Percentiles rank a stretch among this genome's conserved stretches.
Evolutionary conservation across 306 rosid genomes (phyloP).

Genomic region (Cicer judaicum): DNA sequence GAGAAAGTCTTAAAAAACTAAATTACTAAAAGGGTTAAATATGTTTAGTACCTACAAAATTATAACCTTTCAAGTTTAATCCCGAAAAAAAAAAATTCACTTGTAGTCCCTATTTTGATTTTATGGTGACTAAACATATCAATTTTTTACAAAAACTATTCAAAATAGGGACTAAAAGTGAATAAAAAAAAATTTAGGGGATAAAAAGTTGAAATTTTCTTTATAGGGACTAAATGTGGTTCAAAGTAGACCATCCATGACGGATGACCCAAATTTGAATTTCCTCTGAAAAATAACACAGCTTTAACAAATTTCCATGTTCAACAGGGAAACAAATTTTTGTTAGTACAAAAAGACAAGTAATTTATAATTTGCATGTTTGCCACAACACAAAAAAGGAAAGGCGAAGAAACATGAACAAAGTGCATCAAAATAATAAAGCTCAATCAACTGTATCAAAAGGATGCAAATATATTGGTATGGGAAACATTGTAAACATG

Average conservation of each 20-base stretch:
- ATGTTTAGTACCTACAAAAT: too few relatives aligned
- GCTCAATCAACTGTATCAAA: constrained; percentile 21
- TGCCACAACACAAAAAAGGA: constrained; percentile 6
- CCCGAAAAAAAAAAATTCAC: too few relatives aligned
- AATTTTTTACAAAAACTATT: too few relatives aligned
- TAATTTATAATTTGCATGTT: not conserved
- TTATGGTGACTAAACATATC: too few relatives aligned
- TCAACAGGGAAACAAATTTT: constrained; percentile 6
- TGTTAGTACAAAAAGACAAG: not conserved
- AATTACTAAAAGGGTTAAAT: not conserved
- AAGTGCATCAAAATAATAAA: constrained; percentile 8
- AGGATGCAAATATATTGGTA: constrained; percentile 20
- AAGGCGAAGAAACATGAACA: constrained; percentile 13
- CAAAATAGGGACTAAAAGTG: too few relatives aligned
- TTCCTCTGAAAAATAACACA: constrained; percentile 1
- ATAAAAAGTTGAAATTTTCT: too few relatives aligned
- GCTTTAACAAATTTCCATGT: constrained; percentile 17
- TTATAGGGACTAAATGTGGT: not conserved
- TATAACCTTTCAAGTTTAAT: too few relatives aligned
- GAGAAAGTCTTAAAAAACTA: not conserved
- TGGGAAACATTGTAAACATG: not conserved
- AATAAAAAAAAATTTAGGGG: too few relatives aligned
- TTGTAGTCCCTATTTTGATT: too few relatives aligned
- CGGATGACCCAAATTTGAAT: not conserved
- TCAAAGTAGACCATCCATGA: not conserved